A percentile compares a stretch with the other conserved stretches of the same genome.
These are phyloP conservation scores for Apiotrichum akiyoshidainum DNA, from an alignment of 1,284 basidiomycete genomes.

Conservation along the genomic window DNA sequence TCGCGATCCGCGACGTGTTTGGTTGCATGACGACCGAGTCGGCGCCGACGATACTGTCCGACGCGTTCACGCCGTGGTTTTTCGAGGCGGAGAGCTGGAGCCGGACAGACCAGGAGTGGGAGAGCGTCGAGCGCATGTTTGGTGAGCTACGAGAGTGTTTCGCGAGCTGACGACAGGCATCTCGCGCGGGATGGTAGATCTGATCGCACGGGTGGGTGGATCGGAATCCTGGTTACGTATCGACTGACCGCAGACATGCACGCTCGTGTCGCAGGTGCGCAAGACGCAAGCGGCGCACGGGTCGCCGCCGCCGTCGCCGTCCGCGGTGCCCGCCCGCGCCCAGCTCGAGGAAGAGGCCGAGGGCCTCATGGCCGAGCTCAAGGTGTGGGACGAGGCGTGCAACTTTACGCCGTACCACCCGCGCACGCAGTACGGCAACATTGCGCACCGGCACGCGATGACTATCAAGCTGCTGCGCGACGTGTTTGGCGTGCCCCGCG, in stretches of 20 bases:
- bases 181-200: slow-evolving; percentile 38
- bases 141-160: slow-evolving; percentile 18
- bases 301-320: not conserved
- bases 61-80: slow-evolving; percentile 40
- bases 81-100: slow-evolving; percentile 39
- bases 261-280: slow-evolving; percentile 23
- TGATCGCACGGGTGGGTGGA: slow-evolving; percentile 36
- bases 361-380: slow-evolving; percentile 35
- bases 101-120: slow-evolving; percentile 37
- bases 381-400: slow-evolving; percentile 36
- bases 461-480: slow-evolving; percentile 33
- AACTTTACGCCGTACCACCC: slow-evolving; percentile 38
- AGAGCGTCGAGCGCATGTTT: slow-evolving; percentile 43
- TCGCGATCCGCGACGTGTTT: slow-evolving; percentile 43
- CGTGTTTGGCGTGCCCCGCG: slow-evolving; percentile 30
- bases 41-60: slow-evolving; percentile 36
- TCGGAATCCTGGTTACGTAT: not conserved
- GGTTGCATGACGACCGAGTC: slow-evolving; percentile 42
- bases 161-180: slow-evolving; percentile 16
- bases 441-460: slow-evolving; percentile 39
- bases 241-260: slow-evolving; percentile 23
- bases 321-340: not conserved
- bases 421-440: slow-evolving; percentile 42
- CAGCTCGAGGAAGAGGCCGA: slow-evolving; percentile 22
- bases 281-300: not conserved